Evolutionary conservation across 139 green algal species (phyloP).

Genomic region (Desmodesmus armatus): DNA sequence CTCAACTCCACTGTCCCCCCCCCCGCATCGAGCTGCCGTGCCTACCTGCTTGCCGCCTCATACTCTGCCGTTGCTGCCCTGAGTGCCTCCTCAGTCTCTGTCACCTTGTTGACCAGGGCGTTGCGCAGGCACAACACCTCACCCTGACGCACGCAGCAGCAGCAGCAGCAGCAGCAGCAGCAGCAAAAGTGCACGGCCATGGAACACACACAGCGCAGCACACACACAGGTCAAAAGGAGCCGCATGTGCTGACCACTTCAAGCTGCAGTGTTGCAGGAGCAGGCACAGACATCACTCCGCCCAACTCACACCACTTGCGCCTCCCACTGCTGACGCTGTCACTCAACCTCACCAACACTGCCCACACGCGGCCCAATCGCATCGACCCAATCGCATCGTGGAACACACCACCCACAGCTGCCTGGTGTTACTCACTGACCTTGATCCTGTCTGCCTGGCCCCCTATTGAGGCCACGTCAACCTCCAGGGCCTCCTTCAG

Average conservation of each 20-base stretch:
- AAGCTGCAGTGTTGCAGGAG: neutral
- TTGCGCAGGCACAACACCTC: constrained; percentile 43
- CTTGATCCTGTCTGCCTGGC: constrained; percentile 47
- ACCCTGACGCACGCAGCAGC: constrained; percentile 13
- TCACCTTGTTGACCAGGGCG: constrained; percentile 5
- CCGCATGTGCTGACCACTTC: too few relatives aligned
- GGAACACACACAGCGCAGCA: too few relatives aligned
- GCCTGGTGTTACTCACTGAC: neutral
- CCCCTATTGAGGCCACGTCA: constrained; percentile 40
- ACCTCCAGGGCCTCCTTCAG: constrained; percentile 43
- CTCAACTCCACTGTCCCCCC: neutral
- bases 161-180: neutral
- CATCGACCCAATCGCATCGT: too few relatives aligned
- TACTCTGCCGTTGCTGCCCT: constrained; percentile 24
- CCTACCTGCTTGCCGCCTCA: constrained; percentile 31
- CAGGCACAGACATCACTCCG: neutral
- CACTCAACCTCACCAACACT: neutral
- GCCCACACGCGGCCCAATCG: too few relatives aligned
- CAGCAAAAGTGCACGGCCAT: neutral
- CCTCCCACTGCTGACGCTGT: neutral
- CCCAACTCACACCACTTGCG: neutral
- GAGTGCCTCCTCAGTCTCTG: constrained; percentile 39
- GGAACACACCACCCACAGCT: neutral
- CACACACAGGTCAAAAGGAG: neutral
- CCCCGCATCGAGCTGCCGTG: too few relatives aligned